A percentile compares a stretch with the other conserved stretches of the same genome.
These are phyloP conservation scores for Pistacia vera DNA, from an alignment of 345 rosid species.

Conservation along the genomic window DNA sequence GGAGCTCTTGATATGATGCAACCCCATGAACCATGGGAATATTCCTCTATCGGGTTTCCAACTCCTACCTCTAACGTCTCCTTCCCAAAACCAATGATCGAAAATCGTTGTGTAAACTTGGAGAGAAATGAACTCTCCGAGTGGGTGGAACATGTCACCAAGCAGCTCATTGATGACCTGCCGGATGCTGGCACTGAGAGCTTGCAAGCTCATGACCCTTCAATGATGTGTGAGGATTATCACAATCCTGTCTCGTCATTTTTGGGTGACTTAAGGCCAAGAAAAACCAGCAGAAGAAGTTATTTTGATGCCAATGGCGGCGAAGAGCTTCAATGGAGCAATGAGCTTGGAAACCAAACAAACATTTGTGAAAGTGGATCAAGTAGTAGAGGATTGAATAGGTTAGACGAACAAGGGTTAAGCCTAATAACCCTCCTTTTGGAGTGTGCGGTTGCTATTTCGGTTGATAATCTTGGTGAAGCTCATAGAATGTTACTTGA, in stretches of 20 bases:
- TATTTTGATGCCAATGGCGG: slow-evolving; percentile 6
- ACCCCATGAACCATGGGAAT: slow-evolving; percentile 43
- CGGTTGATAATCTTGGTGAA: slow-evolving; percentile 65
- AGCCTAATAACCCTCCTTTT: slow-evolving; percentile 48
- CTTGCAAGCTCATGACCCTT: slow-evolving; percentile 25
- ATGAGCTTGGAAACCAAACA: slow-evolving; percentile 12
- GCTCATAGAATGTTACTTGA: slow-evolving; percentile 66
- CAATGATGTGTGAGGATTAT: slow-evolving; percentile 21
- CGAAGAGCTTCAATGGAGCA: slow-evolving; percentile 27
- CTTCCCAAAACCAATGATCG: slow-evolving; percentile 22
- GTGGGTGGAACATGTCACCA: slow-evolving; percentile 68
- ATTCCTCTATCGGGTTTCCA: slow-evolving; percentile 19
- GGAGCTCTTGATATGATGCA: slow-evolving; percentile 44
- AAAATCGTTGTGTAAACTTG: slow-evolving; percentile 27
- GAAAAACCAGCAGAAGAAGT: slow-evolving; percentile 28
- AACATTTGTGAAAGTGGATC: slow-evolving; percentile 12
- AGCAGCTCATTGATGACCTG: slow-evolving; percentile 58
- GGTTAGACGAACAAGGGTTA: slow-evolving; percentile 46
- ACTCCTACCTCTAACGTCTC: slow-evolving; percentile 4
- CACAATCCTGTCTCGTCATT: slow-evolving; percentile 13
- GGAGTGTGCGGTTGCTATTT: slow-evolving; percentile 68
- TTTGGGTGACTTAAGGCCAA: slow-evolving; percentile 28
- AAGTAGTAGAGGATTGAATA: slow-evolving; percentile 14
- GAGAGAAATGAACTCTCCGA: slow-evolving; percentile 62
- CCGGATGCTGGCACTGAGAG: slow-evolving; percentile 30